A percentile compares a stretch with the other conserved stretches of the same genome.
Evolutionary conservation across 306 rosid genomes (phyloP).

Genomic region (Arachis hypogaea): DNA sequence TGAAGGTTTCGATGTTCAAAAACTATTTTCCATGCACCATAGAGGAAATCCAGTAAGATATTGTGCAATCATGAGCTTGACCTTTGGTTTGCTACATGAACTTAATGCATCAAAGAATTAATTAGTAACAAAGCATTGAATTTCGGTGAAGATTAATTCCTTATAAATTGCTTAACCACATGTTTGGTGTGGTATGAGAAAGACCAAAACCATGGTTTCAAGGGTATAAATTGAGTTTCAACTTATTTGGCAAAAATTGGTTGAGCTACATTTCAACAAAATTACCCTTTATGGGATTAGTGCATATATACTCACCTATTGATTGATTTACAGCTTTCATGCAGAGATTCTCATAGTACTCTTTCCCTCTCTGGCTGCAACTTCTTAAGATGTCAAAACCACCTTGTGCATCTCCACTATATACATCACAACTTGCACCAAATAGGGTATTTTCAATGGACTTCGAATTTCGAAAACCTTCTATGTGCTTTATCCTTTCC

Average conservation of each 20-base stretch:
- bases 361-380: constrained; percentile 83
- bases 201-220: no score
- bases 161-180: background rate
- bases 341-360: constrained; percentile 95
- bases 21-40: no score
- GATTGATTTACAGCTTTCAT: constrained; percentile 99
- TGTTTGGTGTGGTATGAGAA: no score
- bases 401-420: constrained; percentile 56
- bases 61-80: background rate
- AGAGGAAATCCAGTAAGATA: constrained; percentile 22
- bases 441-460: constrained; percentile 38
- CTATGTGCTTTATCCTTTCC: constrained; percentile 92
- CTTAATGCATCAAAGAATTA: constrained; percentile 20
- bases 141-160: constrained; percentile 3
- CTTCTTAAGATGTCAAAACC: constrained; percentile 80
- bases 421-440: constrained; percentile 45
- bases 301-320: constrained; percentile 63
- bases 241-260: background rate
- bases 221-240: background rate
- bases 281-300: background rate
- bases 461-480: constrained; percentile 59
- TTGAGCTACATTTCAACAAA: background rate
- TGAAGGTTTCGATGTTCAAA: no score
- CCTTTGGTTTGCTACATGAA: constrained; percentile 17
- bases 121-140: background rate